These are phyloP conservation scores for Nakazawaea laoshanensis DNA, from an alignment of 805 yeast genomes.

Conservation along the genomic window DNA sequence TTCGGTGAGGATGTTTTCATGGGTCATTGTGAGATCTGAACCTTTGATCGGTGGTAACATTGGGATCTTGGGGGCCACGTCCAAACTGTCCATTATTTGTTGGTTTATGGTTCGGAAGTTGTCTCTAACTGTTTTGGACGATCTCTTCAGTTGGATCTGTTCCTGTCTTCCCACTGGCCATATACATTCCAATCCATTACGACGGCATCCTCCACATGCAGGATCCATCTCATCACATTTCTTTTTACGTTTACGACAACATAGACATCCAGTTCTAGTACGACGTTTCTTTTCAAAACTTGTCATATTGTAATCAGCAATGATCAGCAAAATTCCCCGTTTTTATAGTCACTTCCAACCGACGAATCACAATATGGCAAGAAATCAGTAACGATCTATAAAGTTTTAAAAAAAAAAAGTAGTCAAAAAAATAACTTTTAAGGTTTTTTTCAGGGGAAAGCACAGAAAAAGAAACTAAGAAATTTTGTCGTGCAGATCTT, in stretches of 20 bases:
- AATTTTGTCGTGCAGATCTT: too few species aligned
- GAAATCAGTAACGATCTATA: too few species aligned
- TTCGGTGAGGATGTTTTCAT: background rate
- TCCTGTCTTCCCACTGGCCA: conserved; percentile 18
- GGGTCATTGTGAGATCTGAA: background rate
- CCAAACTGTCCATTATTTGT: conserved; percentile 1
- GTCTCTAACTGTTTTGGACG: background rate
- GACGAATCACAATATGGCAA: too few species aligned
- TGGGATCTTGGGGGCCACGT: background rate
- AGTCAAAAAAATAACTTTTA: too few species aligned
- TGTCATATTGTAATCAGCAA: too few species aligned
- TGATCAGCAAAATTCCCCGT: too few species aligned
- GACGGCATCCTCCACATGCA: conserved; percentile 14
- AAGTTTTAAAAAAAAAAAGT: too few species aligned
- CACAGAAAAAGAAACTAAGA: too few species aligned
- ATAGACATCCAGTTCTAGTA: conserved; percentile 9
- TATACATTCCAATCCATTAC: conserved; percentile 23
- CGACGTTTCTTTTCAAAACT: background rate
- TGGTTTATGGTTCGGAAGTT: conserved; percentile 1
- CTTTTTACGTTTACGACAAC: conserved; percentile 9
- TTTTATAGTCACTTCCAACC: too few species aligned
- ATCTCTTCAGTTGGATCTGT: background rate
- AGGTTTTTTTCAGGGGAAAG: too few species aligned
- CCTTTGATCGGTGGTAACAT: background rate
- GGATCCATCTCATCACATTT: conserved; percentile 11